These are phyloP conservation scores for Penicillium dipodomyicola DNA, from an alignment of 495 filamentous ascomycete genomes.

Conservation along the genomic window DNA sequence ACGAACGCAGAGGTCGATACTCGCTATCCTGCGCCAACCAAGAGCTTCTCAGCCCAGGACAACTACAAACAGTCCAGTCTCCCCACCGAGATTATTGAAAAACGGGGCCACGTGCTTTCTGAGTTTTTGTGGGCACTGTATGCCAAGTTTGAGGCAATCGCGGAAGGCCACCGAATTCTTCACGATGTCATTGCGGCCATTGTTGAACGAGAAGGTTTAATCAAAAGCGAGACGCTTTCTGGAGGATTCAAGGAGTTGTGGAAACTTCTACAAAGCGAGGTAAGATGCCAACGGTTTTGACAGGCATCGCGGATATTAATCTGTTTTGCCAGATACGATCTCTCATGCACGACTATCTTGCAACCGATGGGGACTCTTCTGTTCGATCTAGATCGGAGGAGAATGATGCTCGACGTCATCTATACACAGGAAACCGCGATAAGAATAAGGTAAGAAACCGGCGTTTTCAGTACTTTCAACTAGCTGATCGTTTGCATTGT, in stretches of 20 bases:
- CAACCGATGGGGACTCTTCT: slow-evolving; percentile 75
- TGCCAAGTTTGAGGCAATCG: slow-evolving; percentile 94
- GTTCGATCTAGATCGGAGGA: slow-evolving; percentile 48
- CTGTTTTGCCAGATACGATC: slow-evolving; percentile 65
- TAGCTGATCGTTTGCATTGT: slow-evolving; percentile 17
- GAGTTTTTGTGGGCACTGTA: slow-evolving; percentile 91
- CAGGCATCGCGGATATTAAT: neutral
- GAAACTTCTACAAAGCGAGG: slow-evolving; percentile 83
- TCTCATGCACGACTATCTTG: slow-evolving; percentile 92
- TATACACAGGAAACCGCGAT: slow-evolving; percentile 62
- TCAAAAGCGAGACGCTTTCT: slow-evolving; percentile 54
- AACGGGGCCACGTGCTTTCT: slow-evolving; percentile 75
- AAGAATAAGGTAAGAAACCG: slow-evolving; percentile 53
- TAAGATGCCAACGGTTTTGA: slow-evolving; percentile 23
- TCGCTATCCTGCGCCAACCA: slow-evolving; percentile 70
- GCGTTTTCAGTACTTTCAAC: slow-evolving; percentile 2
- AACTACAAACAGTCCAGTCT: slow-evolving; percentile 49
- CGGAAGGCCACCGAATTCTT: slow-evolving; percentile 89
- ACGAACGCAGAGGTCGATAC: slow-evolving; percentile 91
- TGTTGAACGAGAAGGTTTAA: slow-evolving; percentile 67
- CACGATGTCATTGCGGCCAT: slow-evolving; percentile 87
- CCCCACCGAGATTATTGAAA: slow-evolving; percentile 63
- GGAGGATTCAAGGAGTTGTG: slow-evolving; percentile 89
- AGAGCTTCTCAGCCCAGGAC: slow-evolving; percentile 52
- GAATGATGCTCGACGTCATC: slow-evolving; percentile 52